These are phyloP conservation scores for Tausonia pullulans DNA, from an alignment of 1,284 basidiomycete species.

Conservation along the genomic window DNA sequence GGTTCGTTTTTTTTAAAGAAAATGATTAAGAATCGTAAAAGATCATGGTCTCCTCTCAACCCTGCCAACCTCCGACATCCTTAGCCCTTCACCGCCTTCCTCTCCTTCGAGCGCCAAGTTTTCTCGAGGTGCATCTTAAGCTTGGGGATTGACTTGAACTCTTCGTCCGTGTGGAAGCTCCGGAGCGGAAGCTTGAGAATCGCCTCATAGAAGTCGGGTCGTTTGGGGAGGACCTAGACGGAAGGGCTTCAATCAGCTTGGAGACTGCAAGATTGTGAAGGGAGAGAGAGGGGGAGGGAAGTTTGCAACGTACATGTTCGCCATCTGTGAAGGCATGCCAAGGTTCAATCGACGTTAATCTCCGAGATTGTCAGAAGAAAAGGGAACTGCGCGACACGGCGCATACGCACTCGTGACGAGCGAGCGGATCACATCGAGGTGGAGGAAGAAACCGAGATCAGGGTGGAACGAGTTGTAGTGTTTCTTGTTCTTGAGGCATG, in stretches of 20 bases:
- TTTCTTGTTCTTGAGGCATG: constrained; percentile 73
- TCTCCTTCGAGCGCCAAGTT: constrained; percentile 35
- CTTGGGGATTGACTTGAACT: constrained; percentile 58
- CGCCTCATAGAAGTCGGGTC: constrained; percentile 47
- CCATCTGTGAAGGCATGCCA: background rate
- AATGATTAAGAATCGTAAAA: too few species aligned
- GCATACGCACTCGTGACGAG: constrained; percentile 53
- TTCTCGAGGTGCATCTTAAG: constrained; percentile 47
- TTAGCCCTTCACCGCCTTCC: constrained; percentile 31
- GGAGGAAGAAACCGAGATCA: constrained; percentile 71
- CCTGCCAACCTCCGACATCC: background rate
- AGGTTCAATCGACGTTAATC: background rate
- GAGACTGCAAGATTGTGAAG: constrained; percentile 1
- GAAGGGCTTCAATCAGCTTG: background rate
- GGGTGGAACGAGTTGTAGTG: constrained; percentile 94
- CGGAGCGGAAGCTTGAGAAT: constrained; percentile 54
- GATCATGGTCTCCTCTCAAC: too few species aligned
- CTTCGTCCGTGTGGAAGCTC: constrained; percentile 54
- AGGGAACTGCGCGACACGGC: background rate
- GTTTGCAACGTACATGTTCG: background rate
- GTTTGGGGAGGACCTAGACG: constrained; percentile 44
- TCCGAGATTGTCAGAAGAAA: background rate
- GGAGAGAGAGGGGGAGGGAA: background rate
- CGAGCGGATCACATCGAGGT: constrained; percentile 57
- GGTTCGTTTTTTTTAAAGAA: too few species aligned